Evolutionary conservation across 306 rosid species (phyloP), one percentile per base, ranked within the genome.

Genomic region (Alnus glutinosa): DNA sequence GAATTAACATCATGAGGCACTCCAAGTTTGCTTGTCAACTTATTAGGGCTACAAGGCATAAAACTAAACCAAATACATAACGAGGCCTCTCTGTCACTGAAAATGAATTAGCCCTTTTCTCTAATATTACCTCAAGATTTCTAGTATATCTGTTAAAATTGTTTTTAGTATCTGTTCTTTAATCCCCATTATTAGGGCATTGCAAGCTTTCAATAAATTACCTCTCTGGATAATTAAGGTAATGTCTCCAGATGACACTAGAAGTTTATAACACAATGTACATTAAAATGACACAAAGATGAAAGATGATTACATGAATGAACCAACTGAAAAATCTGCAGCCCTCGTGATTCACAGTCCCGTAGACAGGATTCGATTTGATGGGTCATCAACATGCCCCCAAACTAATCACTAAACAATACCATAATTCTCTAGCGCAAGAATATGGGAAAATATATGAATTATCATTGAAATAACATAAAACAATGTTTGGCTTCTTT

Each of bases 121-220:
- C 19, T 10, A 11, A 12, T 67, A 39, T 10, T 9, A 37, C 28
- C 37, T 66, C 12, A 67, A 19, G 28, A 67, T 42, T 37, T 18
- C 49, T 39, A 8, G 7, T 5, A 67, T 48, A n/a, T 57, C 48
- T 54, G 44, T 11, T 47, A 68, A 61, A 68, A 63, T 39, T 62
- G 73, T 37, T 67, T 37, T 67, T 37, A 42, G 44, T 4, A 50
- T 44, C 57, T 49, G 23, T 19, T 42, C 46, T 8, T 71, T 23
- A 39, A 76, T 30, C 10, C 23, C 49, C 13, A 5, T 36, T 55
- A 46, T 9, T 30, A 62, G 63, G n/a, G 37, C 36, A 47, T 59
- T 48, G 12, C 58, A 37, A 39, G 47, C 32, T 14, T 58, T 57
- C 64, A 58, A 68, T 4, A 74, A 47, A 68, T 75, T 71, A 55